Evolutionary conservation across 257 asterid species (phyloP).

Genomic region (Phtheirospermum japonicum): DNA sequence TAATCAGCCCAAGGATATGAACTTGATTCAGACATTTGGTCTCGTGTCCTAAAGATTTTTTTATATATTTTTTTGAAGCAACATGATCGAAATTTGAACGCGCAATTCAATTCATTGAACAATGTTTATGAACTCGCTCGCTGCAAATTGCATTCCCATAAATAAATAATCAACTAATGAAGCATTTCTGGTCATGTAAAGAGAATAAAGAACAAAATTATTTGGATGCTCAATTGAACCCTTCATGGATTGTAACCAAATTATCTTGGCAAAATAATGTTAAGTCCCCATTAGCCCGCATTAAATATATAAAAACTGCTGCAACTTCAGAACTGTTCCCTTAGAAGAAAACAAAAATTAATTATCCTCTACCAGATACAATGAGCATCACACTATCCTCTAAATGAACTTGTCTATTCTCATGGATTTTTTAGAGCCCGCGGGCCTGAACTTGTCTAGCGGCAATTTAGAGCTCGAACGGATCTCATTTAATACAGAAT

Average conservation of each 20-base stretch:
- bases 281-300: no score
- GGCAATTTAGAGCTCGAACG: constrained; percentile 40
- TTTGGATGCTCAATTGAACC: constrained; percentile 28
- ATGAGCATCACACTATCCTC: constrained; percentile 31
- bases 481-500: constrained; percentile 46
- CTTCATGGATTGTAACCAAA: constrained; percentile 19
- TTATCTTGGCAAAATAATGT: constrained; percentile 6
- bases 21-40: constrained; percentile 38
- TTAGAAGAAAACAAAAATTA: constrained; percentile 25
- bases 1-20: constrained; percentile 46
- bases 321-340: no score
- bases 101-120: neutral
- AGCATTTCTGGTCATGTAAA: no score
- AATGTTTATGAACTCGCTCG: no score
- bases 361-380: constrained; percentile 24
- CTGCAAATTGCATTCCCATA: neutral
- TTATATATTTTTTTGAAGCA: no score
- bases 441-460: constrained; percentile 51
- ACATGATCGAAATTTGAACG: no score
- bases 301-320: no score
- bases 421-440: constrained; percentile 33
- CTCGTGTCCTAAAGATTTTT: constrained; percentile 24
- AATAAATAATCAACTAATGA: neutral
- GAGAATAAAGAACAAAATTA: neutral
- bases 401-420: constrained; percentile 49